Evolutionary conservation across 306 rosid genomes (phyloP), one percentile per base, ranked within the genome.

Genomic region (Acacia confusa): DNA sequence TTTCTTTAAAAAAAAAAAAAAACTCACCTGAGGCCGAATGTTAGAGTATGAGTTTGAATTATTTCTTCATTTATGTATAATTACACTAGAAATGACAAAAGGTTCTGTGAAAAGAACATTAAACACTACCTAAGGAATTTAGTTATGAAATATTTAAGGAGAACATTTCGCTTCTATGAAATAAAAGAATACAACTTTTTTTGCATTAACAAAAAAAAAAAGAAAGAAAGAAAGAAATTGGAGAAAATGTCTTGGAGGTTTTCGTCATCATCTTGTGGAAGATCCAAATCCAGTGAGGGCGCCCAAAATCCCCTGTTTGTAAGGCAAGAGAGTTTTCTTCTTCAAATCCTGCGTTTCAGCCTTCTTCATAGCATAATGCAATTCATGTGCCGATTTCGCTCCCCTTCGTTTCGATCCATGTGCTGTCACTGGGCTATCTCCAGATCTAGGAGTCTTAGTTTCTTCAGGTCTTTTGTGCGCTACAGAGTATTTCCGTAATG

Each of bases 321-420:
- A 95, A 1, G 99, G 99, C 91, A 95, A 86, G 87, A 81, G 93
- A 41, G 97, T 95, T 79, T 79, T 92, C 88, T 92, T 95, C 91
- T 92, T 95, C 89, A 89, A 30, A 79, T 91, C 98, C 52, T 89
- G 78, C 0, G 97, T 89, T 57, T 82, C 96, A 0, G 94, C 94
- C 83, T 75, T 95, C 88, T 92, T 95, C 82, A 68, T 80, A 0
- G 93, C 86, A 81, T 92, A 95, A 70, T 95, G 96, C 73, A 86
- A 68, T 68, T 92, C 99, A 38, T 93, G 94, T 0, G 91, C 85
- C 24, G 98, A 95, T 82, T 87, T 82, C 0, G 83, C 78, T 40
- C 80, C 87, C 64, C 82, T 86, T 58, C 82, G 86, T 53, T 81
- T 84, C 9, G 89, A 16, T 20, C 79, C 77, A 2, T 64, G 3